Evolutionary conservation across 805 yeast species (phyloP).

Genomic region (Pichia pseudocactophila): DNA sequence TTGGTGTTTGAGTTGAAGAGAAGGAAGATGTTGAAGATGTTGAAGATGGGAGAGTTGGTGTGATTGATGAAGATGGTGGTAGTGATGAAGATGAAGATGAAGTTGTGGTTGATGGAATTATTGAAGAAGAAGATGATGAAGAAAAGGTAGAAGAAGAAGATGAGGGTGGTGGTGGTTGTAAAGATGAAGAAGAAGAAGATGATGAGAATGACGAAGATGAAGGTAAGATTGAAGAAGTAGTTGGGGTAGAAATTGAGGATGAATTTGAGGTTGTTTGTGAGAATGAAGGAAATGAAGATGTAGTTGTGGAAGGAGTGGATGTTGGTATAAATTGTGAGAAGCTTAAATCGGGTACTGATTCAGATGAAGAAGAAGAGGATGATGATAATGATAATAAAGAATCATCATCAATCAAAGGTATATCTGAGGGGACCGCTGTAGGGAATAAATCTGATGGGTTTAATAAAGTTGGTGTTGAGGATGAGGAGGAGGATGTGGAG

Average conservation of each 20-base stretch:
- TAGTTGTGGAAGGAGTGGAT: slow-evolving; percentile 1
- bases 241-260: slow-evolving; percentile 7
- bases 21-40: slow-evolving; percentile 11
- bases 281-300: background rate
- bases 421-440: no score
- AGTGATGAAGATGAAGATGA: slow-evolving; percentile 6
- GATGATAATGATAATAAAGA: slow-evolving; percentile 6
- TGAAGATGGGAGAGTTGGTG: slow-evolving; percentile 3
- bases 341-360: slow-evolving; percentile 7
- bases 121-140: background rate
- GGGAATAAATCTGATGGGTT: no score
- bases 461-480: slow-evolving; percentile 14
- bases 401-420: background rate
- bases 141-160: background rate
- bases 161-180: slow-evolving; percentile 5
- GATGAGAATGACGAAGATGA: slow-evolving; percentile 2
- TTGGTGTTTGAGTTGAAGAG: slow-evolving; percentile 5
- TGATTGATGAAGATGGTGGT: background rate
- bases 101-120: slow-evolving; percentile 1
- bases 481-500: slow-evolving; percentile 16
- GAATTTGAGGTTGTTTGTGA: slow-evolving; percentile 3
- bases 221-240: slow-evolving; percentile 8
- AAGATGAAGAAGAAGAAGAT: slow-evolving; percentile 3
- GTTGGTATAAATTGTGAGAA: slow-evolving; percentile 6
- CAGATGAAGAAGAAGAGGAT: slow-evolving; percentile 8